Evolutionary conservation across 192 early-diverging fungal genomes (phyloP), one percentile per base, ranked within the genome.

Genomic region (Entomortierella chlamydospora): DNA sequence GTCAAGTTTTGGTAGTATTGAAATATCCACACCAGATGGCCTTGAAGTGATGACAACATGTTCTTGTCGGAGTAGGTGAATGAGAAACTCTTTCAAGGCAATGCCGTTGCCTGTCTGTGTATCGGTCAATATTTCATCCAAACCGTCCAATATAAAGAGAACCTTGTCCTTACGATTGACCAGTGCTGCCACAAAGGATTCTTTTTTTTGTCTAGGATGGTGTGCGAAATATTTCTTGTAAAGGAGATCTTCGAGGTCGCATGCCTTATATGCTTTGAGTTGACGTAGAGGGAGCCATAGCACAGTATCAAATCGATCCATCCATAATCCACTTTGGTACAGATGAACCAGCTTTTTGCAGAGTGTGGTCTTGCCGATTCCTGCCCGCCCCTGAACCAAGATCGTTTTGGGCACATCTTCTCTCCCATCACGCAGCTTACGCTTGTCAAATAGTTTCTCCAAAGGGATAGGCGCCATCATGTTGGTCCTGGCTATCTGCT

Each of bases 351-450:
- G 23, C 51, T 61, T 70, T 41, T 70, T 70, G 58, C 68, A 70
- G 12, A 70, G 34, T 52, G 68, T 70, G 28, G 68, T 70, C 25
- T 70, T 70, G 30, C 68, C 68, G 25, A 70, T 70, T 13, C 68
- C 68, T 61, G 68, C 68, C 28, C 68, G 49, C 39, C 68, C 68
- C 10, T 61, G 45, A 22, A 70, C 50, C 68, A 70, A 54, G 22
- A 70, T 70, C 50, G 23, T 33, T 60, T 61, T 53, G 9, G 68
- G 68, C 3, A 54, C 18, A 18, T 60, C 50, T 28, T 49, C 42
- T 18, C 68, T n/a, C n/a, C n/a, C 68, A 43, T 61, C 37, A 25
- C 47, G 68, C 28, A 70, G 25, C 49, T 70, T 60, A 10, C 58
- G 68, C 55, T 57, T 30, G 29, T 68, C 28, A 20, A 57, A 68